Percentiles rank a stretch among this genome's conserved stretches.
phyloP scores from a whole-genome alignment of 306 rosid species.

The Cyamopsis tetragonoloba region DNA sequence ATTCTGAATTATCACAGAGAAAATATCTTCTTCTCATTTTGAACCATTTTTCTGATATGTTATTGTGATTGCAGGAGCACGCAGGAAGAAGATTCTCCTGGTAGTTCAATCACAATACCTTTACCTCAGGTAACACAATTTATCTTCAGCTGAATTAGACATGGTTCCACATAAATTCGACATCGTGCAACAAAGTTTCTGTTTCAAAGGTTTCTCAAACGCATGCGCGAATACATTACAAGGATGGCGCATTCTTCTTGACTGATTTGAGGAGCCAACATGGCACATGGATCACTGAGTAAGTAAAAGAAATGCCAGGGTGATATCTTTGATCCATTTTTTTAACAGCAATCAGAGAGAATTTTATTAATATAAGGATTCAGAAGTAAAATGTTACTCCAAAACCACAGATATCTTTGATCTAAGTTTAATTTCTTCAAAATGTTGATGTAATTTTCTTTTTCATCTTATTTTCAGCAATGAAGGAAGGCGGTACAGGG shows the following conservation, averaged over 20 bases:
- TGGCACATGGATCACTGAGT: conserved; percentile 90
- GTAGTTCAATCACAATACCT: conserved; percentile 47
- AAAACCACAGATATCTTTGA: no score
- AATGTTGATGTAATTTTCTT: not conserved
- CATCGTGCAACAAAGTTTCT: conserved; percentile 6
- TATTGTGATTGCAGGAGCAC: conserved; percentile 43
- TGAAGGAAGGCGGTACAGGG: conserved; percentile 58
- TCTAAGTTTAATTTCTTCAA: not conserved
- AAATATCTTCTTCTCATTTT: not conserved
- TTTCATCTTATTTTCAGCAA: conserved; percentile 41
- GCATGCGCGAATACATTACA: conserved; percentile 67
- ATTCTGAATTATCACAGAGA: not conserved
- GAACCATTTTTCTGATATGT: conserved; percentile 8
- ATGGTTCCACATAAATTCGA: not conserved
- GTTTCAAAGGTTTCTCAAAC: conserved; percentile 56
- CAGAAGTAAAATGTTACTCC: no score
- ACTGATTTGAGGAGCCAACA: conserved; percentile 67
- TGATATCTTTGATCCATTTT: no score
- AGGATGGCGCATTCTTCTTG: conserved; percentile 75
- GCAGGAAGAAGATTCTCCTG: conserved; percentile 34
- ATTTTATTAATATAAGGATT: no score
- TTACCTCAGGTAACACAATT: conserved; percentile 54
- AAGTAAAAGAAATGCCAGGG: conserved; percentile 33
- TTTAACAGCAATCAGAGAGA: no score
- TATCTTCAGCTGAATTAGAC: not conserved